Base-by-base conservation (phyloP, 2,329 filamentous ascomycete genomes). In the Colletotrichum sidae region DNA sequence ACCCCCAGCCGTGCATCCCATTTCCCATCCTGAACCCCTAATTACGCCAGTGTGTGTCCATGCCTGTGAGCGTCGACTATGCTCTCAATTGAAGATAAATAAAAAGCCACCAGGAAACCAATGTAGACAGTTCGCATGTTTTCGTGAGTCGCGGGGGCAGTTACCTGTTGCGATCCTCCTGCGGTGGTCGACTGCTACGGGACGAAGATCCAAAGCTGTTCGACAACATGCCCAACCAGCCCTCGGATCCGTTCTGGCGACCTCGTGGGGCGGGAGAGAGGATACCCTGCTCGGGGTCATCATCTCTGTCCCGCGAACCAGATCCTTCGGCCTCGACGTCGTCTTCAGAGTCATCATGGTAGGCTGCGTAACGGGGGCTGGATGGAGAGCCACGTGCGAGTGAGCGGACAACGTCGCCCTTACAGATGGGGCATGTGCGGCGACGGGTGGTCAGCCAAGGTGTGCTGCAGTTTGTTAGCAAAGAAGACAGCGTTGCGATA, bases 381-480 rank as follows among this genome's bases (percentile, higher is more conserved):
- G 83, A 85, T 6, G 83, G 78, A 12, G 81, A 80, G 9, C 83
- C 82, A 38, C 82, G 83, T 15, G 88, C 85, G 69, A 93, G 77
- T 8, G 87, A 89, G 37, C 86, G 83, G 13, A 99, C 95, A 41
- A 99, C 96, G 75, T 99, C 96, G 53, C 94, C 94, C 81, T 99
- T 99, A 82, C 96, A 99, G 67, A 99, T 98, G 1, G 96, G 96
- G 73, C 96, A 99, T n/a, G 96, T 99, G 68, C 96, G 90, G 69
- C 96, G 91, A 53, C 95, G 90, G 13, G 94, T 98, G 0, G 95
- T 97, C 56, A 99, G 83, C 96, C 96, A 99, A 2, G 96, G 96
- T 5, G 96, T 98, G 75, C 94, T 97, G 69, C 25, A 70, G 45
- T 37, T 49, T 11, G 67, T 72, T 72, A 72, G 75, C 68, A 39